A percentile compares a stretch with the other conserved stretches of the same genome.
Conservation (phyloP, 1,139 yeast species). For the Ogataea hybrid region DNA sequence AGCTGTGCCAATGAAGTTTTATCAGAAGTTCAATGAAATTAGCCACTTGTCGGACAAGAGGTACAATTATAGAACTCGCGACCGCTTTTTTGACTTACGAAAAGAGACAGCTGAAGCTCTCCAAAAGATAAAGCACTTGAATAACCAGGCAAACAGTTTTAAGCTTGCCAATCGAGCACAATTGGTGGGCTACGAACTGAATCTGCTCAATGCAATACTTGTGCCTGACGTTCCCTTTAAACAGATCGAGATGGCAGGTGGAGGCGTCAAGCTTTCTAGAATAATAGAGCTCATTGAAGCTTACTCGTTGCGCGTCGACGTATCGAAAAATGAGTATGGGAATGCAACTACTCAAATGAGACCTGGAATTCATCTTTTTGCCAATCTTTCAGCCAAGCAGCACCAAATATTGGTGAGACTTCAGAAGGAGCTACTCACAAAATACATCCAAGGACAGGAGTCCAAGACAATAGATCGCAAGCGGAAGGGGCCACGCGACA, state of each 20-base stretch:
- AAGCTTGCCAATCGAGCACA: conserved; percentile 13
- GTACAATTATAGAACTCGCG: conserved; percentile 43
- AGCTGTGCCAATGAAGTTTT: conserved; percentile 61
- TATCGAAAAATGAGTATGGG: conserved; percentile 9
- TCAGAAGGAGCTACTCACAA: conserved; percentile 14
- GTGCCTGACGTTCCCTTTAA: conserved; percentile 35
- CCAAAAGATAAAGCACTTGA: conserved; percentile 7
- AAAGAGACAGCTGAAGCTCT: conserved; percentile 19
- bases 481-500: conserved; percentile 3
- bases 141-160: not conserved
- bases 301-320: conserved; percentile 15
- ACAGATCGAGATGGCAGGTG: conserved; percentile 28
- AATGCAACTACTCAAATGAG: conserved; percentile 8
- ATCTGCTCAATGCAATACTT: conserved; percentile 45
- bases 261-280: conserved; percentile 18
- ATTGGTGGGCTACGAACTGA: conserved; percentile 37
- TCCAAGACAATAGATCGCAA: conserved; percentile 8
- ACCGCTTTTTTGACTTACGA: conserved; percentile 36
- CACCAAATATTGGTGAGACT: conserved; percentile 13
- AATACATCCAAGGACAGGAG: conserved; percentile 10
- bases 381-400: conserved; percentile 8
- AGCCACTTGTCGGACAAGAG: conserved; percentile 35
- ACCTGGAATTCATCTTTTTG: conserved; percentile 17
- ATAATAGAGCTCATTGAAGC: conserved; percentile 13
- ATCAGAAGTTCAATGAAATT: conserved; percentile 64